Base-by-base conservation (phyloP, 108 stramenopile species). In the Nitzschia sp. region DNA sequence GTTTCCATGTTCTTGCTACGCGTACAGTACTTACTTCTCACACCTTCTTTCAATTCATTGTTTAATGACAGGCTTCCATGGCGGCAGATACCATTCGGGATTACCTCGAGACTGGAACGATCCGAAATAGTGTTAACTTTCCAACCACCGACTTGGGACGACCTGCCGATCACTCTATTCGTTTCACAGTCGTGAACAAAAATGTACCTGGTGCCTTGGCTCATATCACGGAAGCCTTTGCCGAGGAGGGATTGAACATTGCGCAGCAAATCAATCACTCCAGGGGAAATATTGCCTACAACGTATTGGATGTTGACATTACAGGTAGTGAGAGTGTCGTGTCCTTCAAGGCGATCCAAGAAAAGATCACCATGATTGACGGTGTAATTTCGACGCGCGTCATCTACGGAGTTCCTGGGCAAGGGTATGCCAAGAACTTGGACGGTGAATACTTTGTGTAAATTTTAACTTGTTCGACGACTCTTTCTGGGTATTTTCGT, bases 241-340 rank as follows among this genome's bases (percentile, higher is more conserved):
- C 89, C 16, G 45, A 59, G 21, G 80, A 75, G 31, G 68, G 79
- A 29, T 67, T 96, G 63, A 96, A 96, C 66, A 92, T 96, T 73
- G 35, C 91, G 54, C 96, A 96, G 71, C 96, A 96, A 77, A 87
- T 96, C 66, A 96, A 96, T 68, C 87, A 89, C 19, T 94, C 93
- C 38, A 67, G 85, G 28, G 92, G 87, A 27, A 69, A 89, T 50
- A 81, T 96, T 62, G 96, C 96, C 5, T 96, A 96, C 82, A 96
- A 95, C 68, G 93, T 96, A 11, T 48, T 93, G 45, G 96, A 96
- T 71, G 85, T 96, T 46, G 90, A 88, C 69, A 82, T 82, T 28
- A 64, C 80, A 16, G 80, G 72, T 26, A 71, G 78, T 56, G 77
- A 78, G 4, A 80, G 72, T 45, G 89, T 89, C 19, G 60, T 84